phyloP scores from a whole-genome alignment of 176 grass and related monocot species.

The Hyparrhenia diplandra region DNA sequence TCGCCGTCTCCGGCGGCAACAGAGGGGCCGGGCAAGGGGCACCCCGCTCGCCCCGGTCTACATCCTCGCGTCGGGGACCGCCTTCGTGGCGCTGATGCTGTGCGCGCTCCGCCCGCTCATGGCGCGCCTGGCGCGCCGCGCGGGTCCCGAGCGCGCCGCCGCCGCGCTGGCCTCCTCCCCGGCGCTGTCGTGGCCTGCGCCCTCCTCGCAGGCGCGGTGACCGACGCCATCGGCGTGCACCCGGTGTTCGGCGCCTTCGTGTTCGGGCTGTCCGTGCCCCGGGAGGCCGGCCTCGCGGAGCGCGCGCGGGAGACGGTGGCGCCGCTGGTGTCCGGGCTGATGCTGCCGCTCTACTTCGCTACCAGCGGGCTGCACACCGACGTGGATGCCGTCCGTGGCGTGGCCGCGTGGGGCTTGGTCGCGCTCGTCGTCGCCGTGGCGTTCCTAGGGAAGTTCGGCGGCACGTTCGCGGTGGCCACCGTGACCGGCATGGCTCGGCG shows the following conservation, averaged over 20 bases:
- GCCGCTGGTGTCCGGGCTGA: constrained; percentile 54
- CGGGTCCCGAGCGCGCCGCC: neutral
- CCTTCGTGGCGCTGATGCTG: constrained; percentile 44
- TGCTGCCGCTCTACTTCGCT: constrained; percentile 70
- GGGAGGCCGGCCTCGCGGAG: constrained; percentile 45
- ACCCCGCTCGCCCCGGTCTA: constrained; percentile 1
- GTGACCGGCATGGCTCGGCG: constrained; percentile 31
- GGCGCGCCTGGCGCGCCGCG: constrained; percentile 35
- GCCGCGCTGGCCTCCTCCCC: neutral
- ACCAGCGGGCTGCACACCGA: constrained; percentile 63
- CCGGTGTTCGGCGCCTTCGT: constrained; percentile 66
- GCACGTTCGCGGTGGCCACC: constrained; percentile 48
- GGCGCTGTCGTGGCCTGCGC: constrained; percentile 39
- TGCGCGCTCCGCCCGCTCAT: constrained; percentile 41
- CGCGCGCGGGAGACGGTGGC: constrained; percentile 42
- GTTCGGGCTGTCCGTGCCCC: constrained; percentile 52
- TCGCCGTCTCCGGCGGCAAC: constrained; percentile 47
- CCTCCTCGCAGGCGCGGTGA: constrained; percentile 43
- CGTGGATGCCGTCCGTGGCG: constrained; percentile 36
- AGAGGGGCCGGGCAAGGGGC: no score
- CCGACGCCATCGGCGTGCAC: constrained; percentile 64
- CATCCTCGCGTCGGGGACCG: constrained; percentile 37
- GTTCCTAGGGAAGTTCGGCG: constrained; percentile 49
- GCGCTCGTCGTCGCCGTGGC: constrained; percentile 41
- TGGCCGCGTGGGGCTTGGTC: constrained; percentile 42